Base-by-base conservation (phyloP, 1,139 yeast genomes). In the Magnusiomyces fungicola region DNA sequence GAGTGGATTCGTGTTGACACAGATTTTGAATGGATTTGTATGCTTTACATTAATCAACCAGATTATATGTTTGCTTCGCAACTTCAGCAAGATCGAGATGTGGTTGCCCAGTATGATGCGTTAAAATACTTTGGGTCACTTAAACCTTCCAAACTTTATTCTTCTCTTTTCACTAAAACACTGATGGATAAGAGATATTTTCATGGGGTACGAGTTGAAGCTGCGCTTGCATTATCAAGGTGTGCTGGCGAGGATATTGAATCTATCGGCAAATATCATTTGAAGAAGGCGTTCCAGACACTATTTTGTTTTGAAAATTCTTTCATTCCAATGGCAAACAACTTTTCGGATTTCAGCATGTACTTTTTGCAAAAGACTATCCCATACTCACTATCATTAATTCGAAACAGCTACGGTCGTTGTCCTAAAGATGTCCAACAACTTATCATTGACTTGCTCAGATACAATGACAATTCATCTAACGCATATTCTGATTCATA, bases 1-100 rank as follows among this genome's bases (percentile, higher is more conserved):
- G 98, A 94, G 62, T 94, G 99, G 99, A 75, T 94, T 40, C 74
- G 99, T 58, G 88, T 90, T 9, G 99, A 94, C 68, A 90, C 97
- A 0, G 99, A 94, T 66, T 86, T 84, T 61, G 98, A 94, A 65
- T 94, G 99, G 99, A 84, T 94, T 46, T 88, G 95, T 51, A 78
- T 78, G 56, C 72, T 87, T 27, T 76, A 81, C 54, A 80, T 94
- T 34, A 85, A 83, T 57, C 97, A 90, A 65, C 96, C 96, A 0
- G 97, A 89, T 61, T 86, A 88, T 62, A 94, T 92, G 97, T 92
- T 79, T 65, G 88, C 89, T 0, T 85, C 97, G 0, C 98, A 94
- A 62, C 69, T 94, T 34, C 94, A 87, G 58, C 95, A 88, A 64
- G 99, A 94, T 67, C 72, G 97, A 55, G 99, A 94, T 63, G 95